Percentiles rank a stretch among this genome's conserved stretches.
Evolutionary conservation across 2,329 filamentous ascomycete genomes (phyloP).

Genomic region (Diplodia corticola): DNA sequence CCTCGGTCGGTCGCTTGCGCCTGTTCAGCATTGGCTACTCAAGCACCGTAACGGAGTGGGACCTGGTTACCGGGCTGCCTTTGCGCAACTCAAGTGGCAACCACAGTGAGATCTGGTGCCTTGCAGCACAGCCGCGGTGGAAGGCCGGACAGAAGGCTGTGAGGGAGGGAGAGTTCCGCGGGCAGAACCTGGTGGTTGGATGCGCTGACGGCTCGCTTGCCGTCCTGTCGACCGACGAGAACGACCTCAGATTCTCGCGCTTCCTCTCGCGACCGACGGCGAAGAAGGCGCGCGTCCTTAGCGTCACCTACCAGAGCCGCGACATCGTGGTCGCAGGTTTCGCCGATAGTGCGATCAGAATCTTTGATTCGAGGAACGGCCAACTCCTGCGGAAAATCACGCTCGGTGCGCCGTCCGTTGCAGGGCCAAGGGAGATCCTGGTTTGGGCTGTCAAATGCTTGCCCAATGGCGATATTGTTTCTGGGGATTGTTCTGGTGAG

Average conservation of each 20-base stretch:
- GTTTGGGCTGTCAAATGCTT: conserved; percentile 93
- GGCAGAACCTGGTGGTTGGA: conserved; percentile 73
- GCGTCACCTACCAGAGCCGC: conserved; percentile 83
- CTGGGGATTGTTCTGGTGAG: conserved; percentile 91
- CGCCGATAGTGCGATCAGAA: conserved; percentile 91
- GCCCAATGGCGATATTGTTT: conserved; percentile 84
- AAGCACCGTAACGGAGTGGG: conserved; percentile 91
- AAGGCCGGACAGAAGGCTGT: conserved; percentile 31
- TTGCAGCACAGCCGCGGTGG: conserved; percentile 76
- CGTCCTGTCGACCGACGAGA: conserved; percentile 81
- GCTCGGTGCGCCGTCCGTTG: conserved; percentile 73
- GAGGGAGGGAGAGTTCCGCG: conserved; percentile 27
- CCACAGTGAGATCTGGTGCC: conserved; percentile 95
- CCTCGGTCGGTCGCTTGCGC: conserved; percentile 70
- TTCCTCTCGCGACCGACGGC: conserved; percentile 73
- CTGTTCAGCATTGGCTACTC: conserved; percentile 97
- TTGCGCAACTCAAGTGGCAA: conserved; percentile 84
- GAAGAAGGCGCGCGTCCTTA: conserved; percentile 86
- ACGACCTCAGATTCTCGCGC: conserved; percentile 76
- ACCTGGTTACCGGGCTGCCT: conserved; percentile 75
- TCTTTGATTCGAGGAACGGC: conserved; percentile 82
- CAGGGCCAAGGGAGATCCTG: conserved; percentile 80
- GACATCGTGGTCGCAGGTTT: conserved; percentile 85
- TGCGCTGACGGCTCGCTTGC: conserved; percentile 90
- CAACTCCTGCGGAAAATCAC: conserved; percentile 79